Evolutionary conservation across 441 rosid genomes (phyloP).

Genomic region (Bocquillonia castaneifolia): DNA sequence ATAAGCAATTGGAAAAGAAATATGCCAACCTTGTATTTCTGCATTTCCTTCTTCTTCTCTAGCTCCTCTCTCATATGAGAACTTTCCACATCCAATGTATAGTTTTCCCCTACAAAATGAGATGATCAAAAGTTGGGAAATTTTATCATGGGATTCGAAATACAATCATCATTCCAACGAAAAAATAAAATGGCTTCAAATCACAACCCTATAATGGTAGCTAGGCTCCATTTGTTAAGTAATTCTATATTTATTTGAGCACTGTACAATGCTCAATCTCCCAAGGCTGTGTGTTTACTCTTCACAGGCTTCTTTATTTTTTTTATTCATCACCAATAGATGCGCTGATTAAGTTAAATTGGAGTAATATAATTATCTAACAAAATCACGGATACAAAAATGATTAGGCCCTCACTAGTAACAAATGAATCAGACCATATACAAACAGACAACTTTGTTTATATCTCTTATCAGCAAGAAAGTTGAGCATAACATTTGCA

Average conservation of each 20-base stretch:
- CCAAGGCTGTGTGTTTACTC: background rate
- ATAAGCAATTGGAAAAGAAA: background rate
- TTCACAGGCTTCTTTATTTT: background rate
- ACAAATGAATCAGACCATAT: slow-evolving; percentile 5
- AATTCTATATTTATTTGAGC: slow-evolving; percentile 5
- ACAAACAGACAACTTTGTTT: background rate
- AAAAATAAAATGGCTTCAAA: background rate
- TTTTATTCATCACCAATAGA: slow-evolving; percentile 1
- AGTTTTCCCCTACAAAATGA: slow-evolving; percentile 36
- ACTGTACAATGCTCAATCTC: slow-evolving; percentile 2
- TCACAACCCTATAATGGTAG: slow-evolving; percentile 4
- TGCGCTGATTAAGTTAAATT: background rate
- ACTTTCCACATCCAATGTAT: slow-evolving; percentile 48
- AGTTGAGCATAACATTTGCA: slow-evolving; percentile 8
- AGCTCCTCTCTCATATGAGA: slow-evolving; percentile 52
- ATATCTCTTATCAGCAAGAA: slow-evolving; percentile 7
- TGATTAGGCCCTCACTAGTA: background rate
- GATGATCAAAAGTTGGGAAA: slow-evolving; percentile 5
- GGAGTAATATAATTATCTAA: background rate
- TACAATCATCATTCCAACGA: slow-evolving; percentile 2
- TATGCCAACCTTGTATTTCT: slow-evolving; percentile 61
- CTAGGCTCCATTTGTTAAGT: background rate
- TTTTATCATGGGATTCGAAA: background rate
- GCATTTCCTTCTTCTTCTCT: slow-evolving; percentile 49
- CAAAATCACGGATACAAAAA: background rate